Evolutionary conservation across 1,284 basidiomycete species (phyloP).

Genomic region (Irpex lacteus): DNA sequence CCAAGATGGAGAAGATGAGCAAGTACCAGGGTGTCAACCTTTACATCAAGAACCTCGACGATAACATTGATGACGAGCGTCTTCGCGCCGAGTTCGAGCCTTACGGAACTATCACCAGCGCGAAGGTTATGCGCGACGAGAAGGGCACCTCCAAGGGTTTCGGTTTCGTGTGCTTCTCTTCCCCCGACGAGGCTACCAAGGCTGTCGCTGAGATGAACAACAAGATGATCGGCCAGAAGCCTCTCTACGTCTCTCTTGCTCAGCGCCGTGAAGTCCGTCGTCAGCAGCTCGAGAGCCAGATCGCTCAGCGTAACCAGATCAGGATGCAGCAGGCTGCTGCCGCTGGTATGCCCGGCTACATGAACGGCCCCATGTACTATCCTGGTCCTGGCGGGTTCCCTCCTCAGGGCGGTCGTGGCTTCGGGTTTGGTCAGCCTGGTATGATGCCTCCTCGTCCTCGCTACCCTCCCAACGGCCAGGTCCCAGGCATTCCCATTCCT

Average conservation of each 20-base stretch:
- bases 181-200: constrained; percentile 98
- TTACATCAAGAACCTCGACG: constrained; percentile 98
- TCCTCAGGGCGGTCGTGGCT: constrained; percentile 73
- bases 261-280: constrained; percentile 98
- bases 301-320: constrained; percentile 94
- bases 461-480: constrained; percentile 75
- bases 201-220: constrained; percentile 99
- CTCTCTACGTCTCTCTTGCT: constrained; percentile 97
- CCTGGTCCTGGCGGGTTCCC: constrained; percentile 80
- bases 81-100: constrained; percentile 95
- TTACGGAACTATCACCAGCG: constrained; percentile 96
- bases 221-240: constrained; percentile 99
- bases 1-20: constrained; percentile 96
- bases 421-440: constrained; percentile 79
- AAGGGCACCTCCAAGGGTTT: constrained; percentile 92
- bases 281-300: constrained; percentile 98
- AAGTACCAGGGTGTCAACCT: constrained; percentile 99
- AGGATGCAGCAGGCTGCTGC: constrained; percentile 92
- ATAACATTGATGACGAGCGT: constrained; percentile 94
- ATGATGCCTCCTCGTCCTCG: constrained; percentile 88
- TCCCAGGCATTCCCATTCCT: constrained; percentile 70
- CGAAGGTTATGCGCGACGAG: constrained; percentile 99
- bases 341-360: constrained; percentile 81
- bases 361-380: constrained; percentile 87
- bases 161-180: constrained; percentile 99